Base-by-base conservation (phyloP, 179 eudicot species). In the Dionaea muscipula region DNA sequence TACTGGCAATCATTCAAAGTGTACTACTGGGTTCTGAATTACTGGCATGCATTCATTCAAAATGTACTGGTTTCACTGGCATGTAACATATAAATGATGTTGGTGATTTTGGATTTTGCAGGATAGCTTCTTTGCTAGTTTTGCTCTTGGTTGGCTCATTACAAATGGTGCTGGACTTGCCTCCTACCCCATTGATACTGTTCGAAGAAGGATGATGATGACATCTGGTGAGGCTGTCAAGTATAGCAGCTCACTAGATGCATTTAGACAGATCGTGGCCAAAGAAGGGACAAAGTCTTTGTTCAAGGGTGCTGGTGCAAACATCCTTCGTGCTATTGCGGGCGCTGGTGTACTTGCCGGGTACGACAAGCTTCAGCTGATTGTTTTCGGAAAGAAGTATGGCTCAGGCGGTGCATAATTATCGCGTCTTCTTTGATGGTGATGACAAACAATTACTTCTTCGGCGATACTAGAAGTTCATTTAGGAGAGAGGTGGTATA, bases 341-440 rank as follows among this genome's bases (percentile, higher is more conserved):
- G 80, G 80, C 8, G 80, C 80, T 51, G 80, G 80, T 58, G 77
- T 65, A 35, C 75, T 77, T 19, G 70, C 78, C 43, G 78, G 81
- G 0, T 70, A 77, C 16, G 81, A 77, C 64, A 77, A 70, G 64
- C 35, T 77, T 66, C 78, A 77, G 73, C 20, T 73, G 1, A 13
- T 77, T 21, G 20, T 70, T 8, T 58, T 73, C 1, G 81, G 81
- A 40, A 73, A 73, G 75, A 73, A 73, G 58, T 77, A 73, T 38
- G 78, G 81, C 19, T 77, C 78, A 5, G 78, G 76, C 4, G 77
- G 78, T 25, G 52, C 26, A 26, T 28, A n/a, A 10, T 3, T 28
- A 28, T 28, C 8, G 35, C 35, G 35, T n/a, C n/a, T n/a, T n/a
- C n/a, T n/a, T 28, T 28, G 35, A 28, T 28, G 35, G 8, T 28